These are phyloP conservation scores for Pleurotus eryngii DNA, from an alignment of 768 basidiomycete genomes.

Conservation along the genomic window DNA sequence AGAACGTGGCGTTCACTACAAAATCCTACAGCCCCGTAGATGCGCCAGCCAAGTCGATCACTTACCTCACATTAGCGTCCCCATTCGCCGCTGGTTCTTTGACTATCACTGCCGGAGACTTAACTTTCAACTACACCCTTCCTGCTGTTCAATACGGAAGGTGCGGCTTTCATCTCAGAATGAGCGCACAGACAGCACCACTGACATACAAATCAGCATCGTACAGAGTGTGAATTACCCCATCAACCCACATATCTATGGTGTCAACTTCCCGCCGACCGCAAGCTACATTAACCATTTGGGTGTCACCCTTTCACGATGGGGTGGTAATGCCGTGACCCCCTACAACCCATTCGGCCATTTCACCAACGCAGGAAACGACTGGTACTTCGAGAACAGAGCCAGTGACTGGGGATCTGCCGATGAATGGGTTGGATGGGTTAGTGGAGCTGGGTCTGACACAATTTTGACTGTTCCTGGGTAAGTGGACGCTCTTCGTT, in stretches of 20 bases:
- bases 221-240: constrained; percentile 30
- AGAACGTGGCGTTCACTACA: constrained; percentile 33
- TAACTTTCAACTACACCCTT: constrained; percentile 38
- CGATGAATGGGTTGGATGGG: constrained; percentile 50
- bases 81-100: constrained; percentile 40
- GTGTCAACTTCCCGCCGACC: constrained; percentile 51
- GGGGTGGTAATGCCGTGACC: constrained; percentile 55
- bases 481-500: constrained; percentile 26
- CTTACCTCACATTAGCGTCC: constrained; percentile 41
- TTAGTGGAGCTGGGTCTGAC: constrained; percentile 39
- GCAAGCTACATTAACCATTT: constrained; percentile 44
- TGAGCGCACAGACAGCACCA: background rate
- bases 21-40: constrained; percentile 40
- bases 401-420: constrained; percentile 34
- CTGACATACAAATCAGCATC: constrained; percentile 23
- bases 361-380: constrained; percentile 51
- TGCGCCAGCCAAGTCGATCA: constrained; percentile 44
- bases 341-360: constrained; percentile 50
- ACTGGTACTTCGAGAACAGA: constrained; percentile 58
- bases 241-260: constrained; percentile 50
- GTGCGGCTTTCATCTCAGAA: constrained; percentile 14
- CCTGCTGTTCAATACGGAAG: constrained; percentile 41
- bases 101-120: constrained; percentile 36
- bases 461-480: constrained; percentile 47
- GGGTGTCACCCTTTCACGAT: constrained; percentile 47